These are phyloP conservation scores for Globisporangium paroecandrum DNA, from an alignment of 352 stramenopile genomes.

Conservation along the genomic window DNA sequence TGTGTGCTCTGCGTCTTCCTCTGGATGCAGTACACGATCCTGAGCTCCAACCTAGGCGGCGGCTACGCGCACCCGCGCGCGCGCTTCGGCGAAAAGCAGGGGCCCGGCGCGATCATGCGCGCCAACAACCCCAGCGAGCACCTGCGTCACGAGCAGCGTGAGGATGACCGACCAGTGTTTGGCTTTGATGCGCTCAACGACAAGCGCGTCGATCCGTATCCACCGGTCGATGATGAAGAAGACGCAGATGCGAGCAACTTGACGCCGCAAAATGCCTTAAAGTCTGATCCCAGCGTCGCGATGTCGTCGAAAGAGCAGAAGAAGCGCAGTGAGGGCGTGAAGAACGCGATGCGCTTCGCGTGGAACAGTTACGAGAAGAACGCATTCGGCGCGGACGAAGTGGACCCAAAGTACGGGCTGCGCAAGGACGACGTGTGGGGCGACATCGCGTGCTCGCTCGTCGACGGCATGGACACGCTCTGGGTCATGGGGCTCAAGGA, in stretches of 20 bases:
- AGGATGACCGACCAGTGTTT: slow-evolving; percentile 1
- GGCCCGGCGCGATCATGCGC: slow-evolving; percentile 12
- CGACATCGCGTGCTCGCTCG: slow-evolving; percentile 87
- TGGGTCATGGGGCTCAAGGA: slow-evolving; percentile 95
- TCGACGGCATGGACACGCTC: slow-evolving; percentile 96
- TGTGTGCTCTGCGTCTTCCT: slow-evolving; percentile 34
- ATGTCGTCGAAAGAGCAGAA: slow-evolving; percentile 28
- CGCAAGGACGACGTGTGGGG: slow-evolving; percentile 86
- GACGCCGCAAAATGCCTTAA: neutral
- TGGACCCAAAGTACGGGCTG: slow-evolving; percentile 74
- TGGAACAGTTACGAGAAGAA: slow-evolving; percentile 91
- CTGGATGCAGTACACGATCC: slow-evolving; percentile 55
- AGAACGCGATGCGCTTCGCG: slow-evolving; percentile 68
- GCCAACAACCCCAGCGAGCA: slow-evolving; percentile 5
- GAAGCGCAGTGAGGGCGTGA: slow-evolving; percentile 38
- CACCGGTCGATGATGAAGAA: slow-evolving; percentile 9
- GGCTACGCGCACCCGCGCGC: slow-evolving; percentile 17
- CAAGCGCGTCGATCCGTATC: neutral
- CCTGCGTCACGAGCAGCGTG: slow-evolving; percentile 3
- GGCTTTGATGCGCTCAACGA: slow-evolving; percentile 14
- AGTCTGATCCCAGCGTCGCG: neutral
- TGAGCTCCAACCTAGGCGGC: slow-evolving; percentile 32
- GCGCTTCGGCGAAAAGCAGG: slow-evolving; percentile 6
- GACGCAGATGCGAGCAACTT: slow-evolving; percentile 1
- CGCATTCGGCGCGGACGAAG: slow-evolving; percentile 95